Evolutionary conservation across 306 rosid genomes (phyloP).

Genomic region (Pachyrhizus erosus): DNA sequence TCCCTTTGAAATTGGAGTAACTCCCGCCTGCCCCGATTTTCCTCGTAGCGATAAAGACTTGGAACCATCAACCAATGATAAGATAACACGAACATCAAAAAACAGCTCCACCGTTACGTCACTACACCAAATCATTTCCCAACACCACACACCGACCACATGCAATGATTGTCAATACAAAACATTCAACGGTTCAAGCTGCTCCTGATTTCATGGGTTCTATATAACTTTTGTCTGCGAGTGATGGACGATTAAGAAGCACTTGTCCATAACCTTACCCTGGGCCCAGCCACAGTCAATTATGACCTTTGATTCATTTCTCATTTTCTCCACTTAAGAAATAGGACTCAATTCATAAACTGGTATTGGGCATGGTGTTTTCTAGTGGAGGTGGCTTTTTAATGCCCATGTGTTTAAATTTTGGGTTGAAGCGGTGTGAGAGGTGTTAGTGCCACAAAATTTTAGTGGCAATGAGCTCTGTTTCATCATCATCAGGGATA

Average conservation of each 20-base stretch:
- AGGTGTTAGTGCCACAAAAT: slow-evolving; percentile 34
- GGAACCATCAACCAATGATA: background rate
- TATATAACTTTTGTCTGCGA: background rate
- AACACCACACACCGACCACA: background rate
- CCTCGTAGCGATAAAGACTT: background rate
- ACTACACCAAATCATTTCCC: background rate
- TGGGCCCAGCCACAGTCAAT: background rate
- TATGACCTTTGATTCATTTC: background rate
- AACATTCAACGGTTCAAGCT: slow-evolving; percentile 32
- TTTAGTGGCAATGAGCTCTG: slow-evolving; percentile 25
- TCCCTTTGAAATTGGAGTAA: background rate
- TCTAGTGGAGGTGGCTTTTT: slow-evolving; percentile 9
- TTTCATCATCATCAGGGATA: background rate
- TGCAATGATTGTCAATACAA: slow-evolving; percentile 36
- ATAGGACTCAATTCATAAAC: background rate
- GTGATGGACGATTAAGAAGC: background rate
- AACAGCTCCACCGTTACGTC: too few species aligned
- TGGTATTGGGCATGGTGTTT: background rate
- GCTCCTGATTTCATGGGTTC: background rate
- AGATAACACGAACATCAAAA: background rate
- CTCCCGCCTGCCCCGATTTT: background rate
- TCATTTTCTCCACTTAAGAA: background rate
- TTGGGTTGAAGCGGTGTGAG: too few species aligned
- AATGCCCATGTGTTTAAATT: slow-evolving; percentile 28
- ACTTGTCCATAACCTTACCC: background rate